Evolutionary conservation across 495 filamentous ascomycete genomes (phyloP).

Genomic region (Pyrenopolyporus hunteri): DNA sequence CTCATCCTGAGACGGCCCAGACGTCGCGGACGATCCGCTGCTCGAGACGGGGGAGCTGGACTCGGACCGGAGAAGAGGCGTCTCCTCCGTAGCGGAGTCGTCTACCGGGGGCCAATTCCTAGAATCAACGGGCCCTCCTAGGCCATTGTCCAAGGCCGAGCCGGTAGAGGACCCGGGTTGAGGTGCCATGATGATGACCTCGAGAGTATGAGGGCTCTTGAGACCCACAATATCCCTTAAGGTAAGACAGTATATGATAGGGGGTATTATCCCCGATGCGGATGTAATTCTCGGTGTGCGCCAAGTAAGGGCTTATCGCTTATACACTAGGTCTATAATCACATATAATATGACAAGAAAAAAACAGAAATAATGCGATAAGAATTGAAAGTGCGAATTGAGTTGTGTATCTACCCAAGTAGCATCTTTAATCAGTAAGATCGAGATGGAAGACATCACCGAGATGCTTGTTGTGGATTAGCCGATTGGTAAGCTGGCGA

Average conservation of each 20-base stretch:
- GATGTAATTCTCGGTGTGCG: neutral
- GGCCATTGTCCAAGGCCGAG: neutral
- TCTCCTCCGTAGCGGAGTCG: slow-evolving; percentile 43
- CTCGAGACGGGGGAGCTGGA: slow-evolving; percentile 9
- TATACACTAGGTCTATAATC: neutral
- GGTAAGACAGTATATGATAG: neutral
- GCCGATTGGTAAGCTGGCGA: slow-evolving; percentile 34
- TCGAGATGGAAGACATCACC: slow-evolving; percentile 7
- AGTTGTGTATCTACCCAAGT: no score
- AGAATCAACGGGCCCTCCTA: neutral
- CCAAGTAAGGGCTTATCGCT: neutral
- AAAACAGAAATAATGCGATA: no score
- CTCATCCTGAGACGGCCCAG: slow-evolving; percentile 19
- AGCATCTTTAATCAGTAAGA: neutral
- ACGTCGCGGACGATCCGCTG: slow-evolving; percentile 14
- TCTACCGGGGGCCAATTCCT: slow-evolving; percentile 12
- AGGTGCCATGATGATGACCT: slow-evolving; percentile 15
- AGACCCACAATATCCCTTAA: neutral
- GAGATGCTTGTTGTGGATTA: slow-evolving; percentile 22
- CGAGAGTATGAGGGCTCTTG: neutral
- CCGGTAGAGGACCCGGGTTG: slow-evolving; percentile 10
- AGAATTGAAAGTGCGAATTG: no score
- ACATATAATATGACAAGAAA: neutral
- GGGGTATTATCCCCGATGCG: no score
- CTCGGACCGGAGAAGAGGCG: slow-evolving; percentile 48